Percentiles rank a stretch among this genome's conserved stretches.
These are phyloP conservation scores for Vitis amurensis DNA, from an alignment of 164 flowering plant genomes.

Conservation along the genomic window DNA sequence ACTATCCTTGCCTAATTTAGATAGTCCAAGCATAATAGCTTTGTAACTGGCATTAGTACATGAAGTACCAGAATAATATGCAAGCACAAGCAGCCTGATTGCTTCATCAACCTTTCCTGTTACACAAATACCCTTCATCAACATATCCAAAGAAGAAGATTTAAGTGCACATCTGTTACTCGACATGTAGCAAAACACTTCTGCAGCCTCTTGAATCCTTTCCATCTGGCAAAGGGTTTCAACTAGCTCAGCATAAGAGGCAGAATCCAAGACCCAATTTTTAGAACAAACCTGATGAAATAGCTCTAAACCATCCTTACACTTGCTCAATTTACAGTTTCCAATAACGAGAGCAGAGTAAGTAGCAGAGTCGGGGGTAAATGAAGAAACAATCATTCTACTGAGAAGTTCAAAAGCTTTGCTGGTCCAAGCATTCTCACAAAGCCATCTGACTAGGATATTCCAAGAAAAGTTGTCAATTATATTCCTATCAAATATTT, in stretches of 20 bases:
- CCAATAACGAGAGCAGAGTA: constrained; percentile 62
- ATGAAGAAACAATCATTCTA: constrained; percentile 55
- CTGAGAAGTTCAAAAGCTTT: constrained; percentile 49
- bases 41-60: constrained; percentile 36
- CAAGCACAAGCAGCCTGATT: constrained; percentile 36
- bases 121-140: constrained; percentile 45
- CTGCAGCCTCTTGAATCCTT: constrained; percentile 49
- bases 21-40: constrained; percentile 43
- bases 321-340: constrained; percentile 37
- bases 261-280: constrained; percentile 46
- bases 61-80: constrained; percentile 35
- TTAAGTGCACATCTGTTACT: constrained; percentile 35
- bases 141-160: constrained; percentile 37
- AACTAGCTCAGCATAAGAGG: constrained; percentile 41
- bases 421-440: constrained; percentile 30
- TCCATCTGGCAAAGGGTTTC: constrained; percentile 45
- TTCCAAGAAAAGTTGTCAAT: constrained; percentile 58
- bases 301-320: constrained; percentile 39
- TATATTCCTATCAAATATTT: constrained; percentile 42
- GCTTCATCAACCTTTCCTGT: constrained; percentile 50
- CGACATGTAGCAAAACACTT: constrained; percentile 55
- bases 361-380: constrained; percentile 44
- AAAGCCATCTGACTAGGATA: constrained; percentile 50
- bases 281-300: constrained; percentile 29
- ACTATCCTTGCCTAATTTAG: constrained; percentile 20